phyloP scores from a whole-genome alignment of 2,329 filamentous ascomycete species.

The Ascochyta pisi region DNA sequence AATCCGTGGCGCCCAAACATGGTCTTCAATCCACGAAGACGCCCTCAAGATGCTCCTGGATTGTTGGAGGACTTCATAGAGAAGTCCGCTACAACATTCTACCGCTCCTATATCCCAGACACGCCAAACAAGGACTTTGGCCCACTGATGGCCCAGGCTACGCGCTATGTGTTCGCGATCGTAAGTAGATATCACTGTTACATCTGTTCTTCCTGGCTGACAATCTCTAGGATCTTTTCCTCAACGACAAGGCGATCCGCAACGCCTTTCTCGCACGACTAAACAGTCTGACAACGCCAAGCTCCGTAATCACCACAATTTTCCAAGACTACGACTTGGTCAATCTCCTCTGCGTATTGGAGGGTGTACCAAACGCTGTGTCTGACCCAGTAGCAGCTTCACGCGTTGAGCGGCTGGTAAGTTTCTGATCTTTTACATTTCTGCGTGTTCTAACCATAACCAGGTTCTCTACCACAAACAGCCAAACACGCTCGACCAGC shows the following conservation, averaged over 20 bases:
- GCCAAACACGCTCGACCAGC: conserved; percentile 11
- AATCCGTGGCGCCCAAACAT: conserved; percentile 6
- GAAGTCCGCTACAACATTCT: background rate
- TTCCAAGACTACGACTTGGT: background rate
- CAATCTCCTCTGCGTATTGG: background rate
- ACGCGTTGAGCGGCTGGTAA: background rate
- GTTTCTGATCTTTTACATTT: background rate
- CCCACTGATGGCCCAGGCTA: background rate
- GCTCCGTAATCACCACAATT: background rate
- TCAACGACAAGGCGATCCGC: background rate
- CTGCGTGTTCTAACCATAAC: background rate
- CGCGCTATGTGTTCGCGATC: background rate
- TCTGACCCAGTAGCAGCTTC: background rate
- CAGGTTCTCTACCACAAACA: conserved; percentile 1
- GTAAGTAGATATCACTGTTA: background rate
- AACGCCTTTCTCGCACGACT: background rate
- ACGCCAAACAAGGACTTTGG: conserved; percentile 1
- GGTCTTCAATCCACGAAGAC: background rate
- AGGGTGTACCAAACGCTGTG: background rate
- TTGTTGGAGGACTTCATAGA: conserved; percentile 1
- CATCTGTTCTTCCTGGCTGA: background rate
- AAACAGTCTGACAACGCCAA: background rate
- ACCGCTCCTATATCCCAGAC: background rate
- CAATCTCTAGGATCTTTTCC: background rate
- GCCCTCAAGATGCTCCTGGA: background rate